phyloP scores from a whole-genome alignment of 805 yeast genomes.

The Metschnikowia drakensbergensis region DNA sequence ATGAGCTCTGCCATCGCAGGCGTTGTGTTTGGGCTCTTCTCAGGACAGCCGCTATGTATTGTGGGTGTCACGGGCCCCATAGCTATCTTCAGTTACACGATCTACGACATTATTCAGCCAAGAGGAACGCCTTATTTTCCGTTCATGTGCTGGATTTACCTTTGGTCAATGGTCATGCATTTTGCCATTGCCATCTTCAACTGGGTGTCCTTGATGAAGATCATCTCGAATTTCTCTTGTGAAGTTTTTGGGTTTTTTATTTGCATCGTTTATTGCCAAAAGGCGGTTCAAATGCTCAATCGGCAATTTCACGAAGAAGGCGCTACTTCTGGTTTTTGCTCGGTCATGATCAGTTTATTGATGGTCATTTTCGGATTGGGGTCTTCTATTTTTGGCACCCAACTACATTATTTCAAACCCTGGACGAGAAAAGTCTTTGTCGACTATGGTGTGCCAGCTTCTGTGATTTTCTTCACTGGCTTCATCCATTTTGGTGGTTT shows the following conservation, averaged over 20 bases:
- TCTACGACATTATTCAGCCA: constrained; percentile 64
- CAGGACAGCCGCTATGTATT: constrained; percentile 90
- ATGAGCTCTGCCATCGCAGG: constrained; percentile 86
- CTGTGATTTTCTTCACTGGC: constrained; percentile 88
- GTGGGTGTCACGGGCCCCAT: constrained; percentile 98
- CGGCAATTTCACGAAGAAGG: constrained; percentile 56
- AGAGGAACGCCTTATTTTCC: constrained; percentile 64
- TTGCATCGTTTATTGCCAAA: constrained; percentile 81
- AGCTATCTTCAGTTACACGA: constrained; percentile 86
- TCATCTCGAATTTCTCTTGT: constrained; percentile 79
- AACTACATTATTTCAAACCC: constrained; percentile 59
- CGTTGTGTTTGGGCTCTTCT: constrained; percentile 74
- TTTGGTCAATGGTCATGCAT: constrained; percentile 88
- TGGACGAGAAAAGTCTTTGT: constrained; percentile 63
- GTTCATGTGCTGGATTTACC: constrained; percentile 92
- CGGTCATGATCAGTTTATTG: constrained; percentile 68
- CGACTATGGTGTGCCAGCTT: constrained; percentile 82
- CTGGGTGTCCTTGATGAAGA: constrained; percentile 60
- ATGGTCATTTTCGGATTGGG: constrained; percentile 77
- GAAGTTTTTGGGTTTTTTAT: constrained; percentile 92
- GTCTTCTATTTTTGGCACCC: constrained; percentile 52
- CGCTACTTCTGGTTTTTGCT: constrained; percentile 59
- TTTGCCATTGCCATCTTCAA: constrained; percentile 66
- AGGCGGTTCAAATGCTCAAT: constrained; percentile 78
- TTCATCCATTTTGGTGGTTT: constrained; percentile 89